Base-by-base conservation (phyloP, 768 basidiomycete species). In the Hypholoma fasciculare region DNA sequence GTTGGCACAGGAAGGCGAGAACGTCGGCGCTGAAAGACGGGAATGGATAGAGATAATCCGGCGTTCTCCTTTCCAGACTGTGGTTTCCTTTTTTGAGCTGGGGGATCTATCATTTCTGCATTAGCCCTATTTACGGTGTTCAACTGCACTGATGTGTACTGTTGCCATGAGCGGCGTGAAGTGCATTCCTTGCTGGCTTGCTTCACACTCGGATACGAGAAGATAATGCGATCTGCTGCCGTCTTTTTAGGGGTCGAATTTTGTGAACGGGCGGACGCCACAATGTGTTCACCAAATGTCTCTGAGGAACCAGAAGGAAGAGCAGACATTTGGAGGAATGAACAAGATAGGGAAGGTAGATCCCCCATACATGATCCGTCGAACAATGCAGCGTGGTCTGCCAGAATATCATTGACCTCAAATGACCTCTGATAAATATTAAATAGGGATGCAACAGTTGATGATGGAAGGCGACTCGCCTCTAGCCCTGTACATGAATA, bases 141-240 rank as follows among this genome's bases (percentile, higher is more conserved):
- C 7, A 58, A 46, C 20, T 54, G 46, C 17, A 7, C 44, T 17
- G 30, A 23, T 16, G 43, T 55, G 42, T 61, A 61, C 14, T 40
- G 59, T 36, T 62, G 52, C 62, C 61, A 62, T 20, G 65, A 65
- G 16, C 58, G 60, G 23, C 58, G 58, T 27, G 57, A 43, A 11
- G 60, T 62, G 37, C 53, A 53, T 6, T 60, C 57, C 50, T 62
- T 66, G 47, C 49, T 58, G 14, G 62, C 58, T 38, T 53, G 52
- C 40, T 59, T 58, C 16, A 61, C 19, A n/a, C 56, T 53, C 9
- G 46, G 43, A 54, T 37, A 30, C 13, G 2, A n/a, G 5, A 20
- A 42, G 40, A 17, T 17, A 2, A 12, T 42, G 13, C 40, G 16
- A 42, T 42, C 40, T 14, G 16, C 40, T 42, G 13, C 16, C 40